These are phyloP conservation scores for Cylindrotheca closterium DNA, from an alignment of 108 stramenopile genomes.

Conservation along the genomic window DNA sequence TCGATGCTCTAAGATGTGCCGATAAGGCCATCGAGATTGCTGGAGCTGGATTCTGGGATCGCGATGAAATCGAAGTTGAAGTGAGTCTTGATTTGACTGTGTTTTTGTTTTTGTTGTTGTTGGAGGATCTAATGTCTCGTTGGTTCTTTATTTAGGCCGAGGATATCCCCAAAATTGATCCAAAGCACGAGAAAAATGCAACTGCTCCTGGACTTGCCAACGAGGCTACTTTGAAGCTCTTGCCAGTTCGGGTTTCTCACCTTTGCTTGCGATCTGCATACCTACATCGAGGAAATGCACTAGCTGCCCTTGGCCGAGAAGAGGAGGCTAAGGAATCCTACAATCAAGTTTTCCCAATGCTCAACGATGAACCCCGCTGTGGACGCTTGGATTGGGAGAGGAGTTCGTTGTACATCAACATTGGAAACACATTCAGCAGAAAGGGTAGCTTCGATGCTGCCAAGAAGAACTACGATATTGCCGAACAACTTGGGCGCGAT, in stretches of 20 bases:
- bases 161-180: constrained; percentile 62
- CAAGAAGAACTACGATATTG: constrained; percentile 64
- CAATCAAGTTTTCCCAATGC: constrained; percentile 66
- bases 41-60: constrained; percentile 84
- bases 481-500: constrained; percentile 75
- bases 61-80: constrained; percentile 85
- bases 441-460: constrained; percentile 73
- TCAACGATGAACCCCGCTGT: constrained; percentile 79
- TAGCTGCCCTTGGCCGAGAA: constrained; percentile 75
- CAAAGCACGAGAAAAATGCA: constrained; percentile 85
- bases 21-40: constrained; percentile 87
- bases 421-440: constrained; percentile 84
- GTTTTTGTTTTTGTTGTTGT: constrained; percentile 4
- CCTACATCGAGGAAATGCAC: constrained; percentile 85
- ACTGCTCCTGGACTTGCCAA: constrained; percentile 82
- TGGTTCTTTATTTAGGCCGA: constrained; percentile 59
- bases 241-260: constrained; percentile 77
- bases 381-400: constrained; percentile 90
- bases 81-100: constrained; percentile 40
- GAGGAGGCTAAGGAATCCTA: constrained; percentile 80
- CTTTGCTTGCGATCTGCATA: constrained; percentile 82
- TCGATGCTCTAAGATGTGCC: constrained; percentile 81
- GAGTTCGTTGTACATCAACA: constrained; percentile 76
- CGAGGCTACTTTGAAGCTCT: constrained; percentile 61
- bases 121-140: neutral